phyloP scores from a whole-genome alignment of 495 filamentous ascomycete genomes.

The Poronia punctata region DNA sequence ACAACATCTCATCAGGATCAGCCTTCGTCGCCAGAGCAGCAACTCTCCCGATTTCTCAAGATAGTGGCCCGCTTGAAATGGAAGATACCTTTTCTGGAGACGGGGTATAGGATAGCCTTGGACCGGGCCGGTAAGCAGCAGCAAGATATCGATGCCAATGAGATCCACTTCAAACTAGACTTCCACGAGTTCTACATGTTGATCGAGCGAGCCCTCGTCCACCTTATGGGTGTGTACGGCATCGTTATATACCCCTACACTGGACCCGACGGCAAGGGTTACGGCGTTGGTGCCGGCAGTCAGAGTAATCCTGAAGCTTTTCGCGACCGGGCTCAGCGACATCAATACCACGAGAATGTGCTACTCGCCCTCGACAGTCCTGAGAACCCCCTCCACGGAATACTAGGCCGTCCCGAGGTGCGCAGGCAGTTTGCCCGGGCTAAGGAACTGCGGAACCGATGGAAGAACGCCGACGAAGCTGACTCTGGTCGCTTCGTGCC shows the following conservation, averaged over 20 bases:
- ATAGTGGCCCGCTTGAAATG: constrained; percentile 52
- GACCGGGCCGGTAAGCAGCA: constrained; percentile 17
- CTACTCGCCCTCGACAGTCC: constrained; percentile 45
- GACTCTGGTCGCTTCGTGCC: constrained; percentile 22
- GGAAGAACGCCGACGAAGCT: constrained; percentile 53
- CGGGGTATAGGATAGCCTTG: constrained; percentile 44
- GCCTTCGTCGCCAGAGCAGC: constrained; percentile 26
- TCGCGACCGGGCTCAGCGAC: constrained; percentile 18
- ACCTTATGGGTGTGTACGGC: constrained; percentile 51
- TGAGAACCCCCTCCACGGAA: constrained; percentile 42
- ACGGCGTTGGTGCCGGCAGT: constrained; percentile 6
- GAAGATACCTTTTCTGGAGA: constrained; percentile 52
- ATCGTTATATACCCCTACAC: constrained; percentile 33
- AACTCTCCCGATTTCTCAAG: constrained; percentile 48
- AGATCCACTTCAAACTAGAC: constrained; percentile 64
- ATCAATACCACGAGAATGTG: constrained; percentile 60
- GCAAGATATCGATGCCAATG: constrained; percentile 30
- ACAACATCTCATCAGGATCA: constrained; percentile 2
- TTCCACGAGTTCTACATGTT: constrained; percentile 66
- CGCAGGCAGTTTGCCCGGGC: constrained; percentile 45
- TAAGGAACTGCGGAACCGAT: constrained; percentile 60
- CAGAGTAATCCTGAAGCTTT: not conserved
- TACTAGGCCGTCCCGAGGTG: constrained; percentile 44
- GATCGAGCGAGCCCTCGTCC: constrained; percentile 56
- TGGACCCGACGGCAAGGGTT: constrained; percentile 2